Evolutionary conservation across 2,329 filamentous ascomycete genomes (phyloP).

Genomic region (Colletotrichum sp.): DNA sequence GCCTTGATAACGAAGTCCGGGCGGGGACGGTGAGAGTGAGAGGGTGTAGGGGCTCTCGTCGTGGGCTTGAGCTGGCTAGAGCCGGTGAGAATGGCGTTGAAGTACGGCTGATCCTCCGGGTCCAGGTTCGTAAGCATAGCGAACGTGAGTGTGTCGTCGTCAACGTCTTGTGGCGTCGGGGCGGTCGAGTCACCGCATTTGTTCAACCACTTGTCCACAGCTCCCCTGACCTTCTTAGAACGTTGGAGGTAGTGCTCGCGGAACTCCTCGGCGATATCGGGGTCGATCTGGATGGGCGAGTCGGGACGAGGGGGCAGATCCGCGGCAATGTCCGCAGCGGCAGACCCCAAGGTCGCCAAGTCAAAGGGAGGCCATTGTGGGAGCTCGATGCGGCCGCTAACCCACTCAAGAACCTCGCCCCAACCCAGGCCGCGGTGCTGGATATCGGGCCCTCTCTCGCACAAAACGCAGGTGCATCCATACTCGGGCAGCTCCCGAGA

Average conservation of each 20-base stretch:
- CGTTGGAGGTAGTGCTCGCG: constrained; percentile 91
- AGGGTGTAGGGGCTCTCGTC: constrained; percentile 71
- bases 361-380: constrained; percentile 90
- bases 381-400: constrained; percentile 85
- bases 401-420: constrained; percentile 94
- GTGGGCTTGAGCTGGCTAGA: constrained; percentile 61
- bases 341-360: constrained; percentile 65
- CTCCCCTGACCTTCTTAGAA: constrained; percentile 89
- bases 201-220: constrained; percentile 88
- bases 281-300: constrained; percentile 79
- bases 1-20: constrained; percentile 78
- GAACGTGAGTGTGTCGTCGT: constrained; percentile 92
- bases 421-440: constrained; percentile 78
- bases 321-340: constrained; percentile 65
- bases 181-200: constrained; percentile 77
- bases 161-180: constrained; percentile 84
- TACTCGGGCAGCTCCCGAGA: constrained; percentile 88
- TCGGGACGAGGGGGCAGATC: constrained; percentile 61
- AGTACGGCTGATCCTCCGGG: constrained; percentile 76
- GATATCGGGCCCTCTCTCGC: constrained; percentile 65
- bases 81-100: constrained; percentile 78
- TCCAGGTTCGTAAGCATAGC: constrained; percentile 90
- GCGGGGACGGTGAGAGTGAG: constrained; percentile 64
- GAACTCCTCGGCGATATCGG: constrained; percentile 93
- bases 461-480: constrained; percentile 87